phyloP scores from a whole-genome alignment of 768 basidiomycete species.

The Boletus reticulatus region DNA sequence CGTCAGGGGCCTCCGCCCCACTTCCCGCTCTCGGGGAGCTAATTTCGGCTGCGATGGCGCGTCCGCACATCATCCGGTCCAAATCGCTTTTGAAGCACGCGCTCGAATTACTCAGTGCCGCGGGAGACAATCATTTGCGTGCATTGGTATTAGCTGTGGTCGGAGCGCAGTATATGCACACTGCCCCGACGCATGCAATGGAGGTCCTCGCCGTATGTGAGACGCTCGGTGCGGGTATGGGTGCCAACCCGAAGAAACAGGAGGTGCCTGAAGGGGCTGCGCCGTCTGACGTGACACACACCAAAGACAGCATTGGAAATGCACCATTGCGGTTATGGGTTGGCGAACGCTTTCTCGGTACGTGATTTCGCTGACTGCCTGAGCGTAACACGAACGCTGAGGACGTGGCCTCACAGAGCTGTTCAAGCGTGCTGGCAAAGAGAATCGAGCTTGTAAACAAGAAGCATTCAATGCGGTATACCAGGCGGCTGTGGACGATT shows the following conservation, averaged over 20 bases:
- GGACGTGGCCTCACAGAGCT: constrained; percentile 41
- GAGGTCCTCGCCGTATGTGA: constrained; percentile 66
- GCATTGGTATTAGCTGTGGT: constrained; percentile 67
- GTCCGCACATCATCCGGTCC: constrained; percentile 28
- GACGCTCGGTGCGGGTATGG: constrained; percentile 69
- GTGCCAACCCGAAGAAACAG: constrained; percentile 34
- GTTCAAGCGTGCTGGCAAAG: constrained; percentile 55
- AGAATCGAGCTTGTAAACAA: constrained; percentile 46
- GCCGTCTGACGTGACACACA: constrained; percentile 2
- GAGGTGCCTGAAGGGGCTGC: background rate
- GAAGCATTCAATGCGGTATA: constrained; percentile 39
- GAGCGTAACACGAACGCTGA: background rate
- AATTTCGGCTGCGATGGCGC: constrained; percentile 19
- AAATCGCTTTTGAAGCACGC: constrained; percentile 53
- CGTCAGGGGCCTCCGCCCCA: constrained; percentile 18
- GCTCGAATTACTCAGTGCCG: constrained; percentile 51
- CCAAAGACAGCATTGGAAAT: constrained; percentile 49
- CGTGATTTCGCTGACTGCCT: constrained; percentile 2
- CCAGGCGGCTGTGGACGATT: constrained; percentile 22
- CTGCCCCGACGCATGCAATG: constrained; percentile 65
- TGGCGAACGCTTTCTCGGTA: constrained; percentile 66
- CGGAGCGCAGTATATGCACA: constrained; percentile 69
- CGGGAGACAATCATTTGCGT: constrained; percentile 72
- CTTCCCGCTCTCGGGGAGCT: constrained; percentile 13
- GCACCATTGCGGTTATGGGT: constrained; percentile 69